These are phyloP conservation scores for Pterulicium gracile DNA, from an alignment of 1,284 basidiomycete species.

Conservation along the genomic window DNA sequence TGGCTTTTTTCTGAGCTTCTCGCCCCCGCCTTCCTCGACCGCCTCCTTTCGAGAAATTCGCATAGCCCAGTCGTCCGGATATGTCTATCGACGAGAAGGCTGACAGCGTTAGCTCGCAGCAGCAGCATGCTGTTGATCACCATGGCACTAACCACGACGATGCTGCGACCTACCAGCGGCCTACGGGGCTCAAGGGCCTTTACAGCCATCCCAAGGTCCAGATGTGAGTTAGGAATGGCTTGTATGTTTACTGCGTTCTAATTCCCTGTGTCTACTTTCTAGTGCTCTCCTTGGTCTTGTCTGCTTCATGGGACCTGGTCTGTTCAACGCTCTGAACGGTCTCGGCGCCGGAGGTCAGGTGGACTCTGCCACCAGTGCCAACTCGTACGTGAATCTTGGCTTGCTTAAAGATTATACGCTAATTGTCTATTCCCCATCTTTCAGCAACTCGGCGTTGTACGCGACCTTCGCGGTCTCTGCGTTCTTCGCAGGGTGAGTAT, in stretches of 20 bases:
- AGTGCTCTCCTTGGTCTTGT: slow-evolving; percentile 50
- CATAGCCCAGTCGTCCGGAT: not conserved
- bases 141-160: not conserved
- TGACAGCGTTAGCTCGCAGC: slow-evolving; percentile 14
- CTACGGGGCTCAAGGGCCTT: slow-evolving; percentile 25
- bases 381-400: slow-evolving; percentile 25
- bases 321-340: slow-evolving; percentile 49
- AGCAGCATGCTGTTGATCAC: slow-evolving; percentile 5
- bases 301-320: slow-evolving; percentile 27
- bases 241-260: too few relatives aligned
- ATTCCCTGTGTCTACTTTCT: slow-evolving; percentile 5
- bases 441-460: slow-evolving; percentile 49
- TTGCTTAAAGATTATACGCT: not conserved
- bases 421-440: not conserved
- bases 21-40: not conserved
- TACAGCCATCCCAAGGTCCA: slow-evolving; percentile 41
- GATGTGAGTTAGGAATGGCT: slow-evolving; percentile 20
- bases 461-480: slow-evolving; percentile 55
- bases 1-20: too few relatives aligned
- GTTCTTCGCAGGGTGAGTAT: slow-evolving; percentile 53
- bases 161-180: slow-evolving; percentile 19
- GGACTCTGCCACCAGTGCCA: slow-evolving; percentile 46
- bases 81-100: slow-evolving; percentile 15
- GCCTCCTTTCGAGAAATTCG: not conserved
- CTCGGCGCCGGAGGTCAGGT: slow-evolving; percentile 65